These are phyloP conservation scores for Coix lacrymajobi DNA, from an alignment of 176 grass and related monocot genomes.

Conservation along the genomic window DNA sequence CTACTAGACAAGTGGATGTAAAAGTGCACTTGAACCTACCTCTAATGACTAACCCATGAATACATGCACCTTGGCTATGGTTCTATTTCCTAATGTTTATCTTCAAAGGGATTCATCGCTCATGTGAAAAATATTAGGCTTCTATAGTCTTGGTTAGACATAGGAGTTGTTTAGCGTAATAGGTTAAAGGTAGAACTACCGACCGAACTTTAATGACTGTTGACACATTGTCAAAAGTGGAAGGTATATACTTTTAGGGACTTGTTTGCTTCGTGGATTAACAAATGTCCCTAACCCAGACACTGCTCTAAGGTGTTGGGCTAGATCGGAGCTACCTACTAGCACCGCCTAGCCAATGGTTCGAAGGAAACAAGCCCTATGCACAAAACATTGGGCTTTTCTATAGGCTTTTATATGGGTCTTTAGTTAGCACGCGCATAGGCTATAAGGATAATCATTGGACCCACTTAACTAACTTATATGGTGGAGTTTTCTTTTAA, in stretches of 20 bases:
- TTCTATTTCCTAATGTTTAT: too few species aligned
- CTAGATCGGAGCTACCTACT: not conserved
- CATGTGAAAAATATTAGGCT: not conserved
- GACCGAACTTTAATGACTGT: not conserved
- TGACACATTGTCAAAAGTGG: not conserved
- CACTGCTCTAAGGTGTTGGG: not conserved
- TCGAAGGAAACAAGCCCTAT: not conserved
- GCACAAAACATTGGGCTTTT: not conserved
- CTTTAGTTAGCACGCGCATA: not conserved
- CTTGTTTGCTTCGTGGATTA: not conserved
- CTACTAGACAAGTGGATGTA: not conserved
- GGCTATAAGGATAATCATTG: not conserved
- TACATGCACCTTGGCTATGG: too few species aligned
- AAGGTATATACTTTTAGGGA: not conserved
- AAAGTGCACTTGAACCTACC: not conserved
- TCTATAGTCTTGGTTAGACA: not conserved
- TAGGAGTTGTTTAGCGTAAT: not conserved
- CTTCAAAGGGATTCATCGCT: not conserved
- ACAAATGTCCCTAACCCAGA: not conserved
- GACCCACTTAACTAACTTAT: not conserved
- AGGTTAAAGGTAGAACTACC: not conserved
- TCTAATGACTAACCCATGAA: too few species aligned
- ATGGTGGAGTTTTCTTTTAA: not conserved
- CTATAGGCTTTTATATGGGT: not conserved
- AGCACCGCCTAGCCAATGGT: rapidly evolving